A percentile compares a stretch with the other conserved stretches of the same genome.
Evolutionary conservation across 345 rosid genomes (phyloP).

Genomic region (Dipteronia dyeriana): DNA sequence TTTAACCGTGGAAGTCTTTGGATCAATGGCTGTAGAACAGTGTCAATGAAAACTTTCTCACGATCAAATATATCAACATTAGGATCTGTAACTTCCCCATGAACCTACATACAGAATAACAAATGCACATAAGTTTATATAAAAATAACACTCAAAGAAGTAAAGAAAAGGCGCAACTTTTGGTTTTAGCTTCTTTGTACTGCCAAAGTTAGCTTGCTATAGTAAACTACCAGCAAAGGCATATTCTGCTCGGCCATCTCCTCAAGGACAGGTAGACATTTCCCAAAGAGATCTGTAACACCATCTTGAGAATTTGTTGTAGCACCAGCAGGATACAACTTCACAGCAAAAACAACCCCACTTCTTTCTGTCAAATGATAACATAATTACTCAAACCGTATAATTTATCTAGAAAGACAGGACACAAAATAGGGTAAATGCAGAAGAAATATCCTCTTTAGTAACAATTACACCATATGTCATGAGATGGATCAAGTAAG

Average conservation of each 20-base stretch:
- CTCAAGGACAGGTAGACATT: slow-evolving; percentile 85
- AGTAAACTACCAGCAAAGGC: slow-evolving; percentile 78
- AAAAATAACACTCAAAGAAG: neutral
- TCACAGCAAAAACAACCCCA: slow-evolving; percentile 87
- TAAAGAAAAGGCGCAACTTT: neutral
- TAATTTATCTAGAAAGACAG: neutral
- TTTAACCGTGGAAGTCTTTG: slow-evolving; percentile 71
- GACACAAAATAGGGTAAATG: neutral
- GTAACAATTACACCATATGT: neutral
- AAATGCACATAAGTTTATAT: neutral
- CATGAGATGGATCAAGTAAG: neutral
- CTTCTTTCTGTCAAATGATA: slow-evolving; percentile 57
- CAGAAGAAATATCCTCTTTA: neutral
- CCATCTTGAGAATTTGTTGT: slow-evolving; percentile 97
- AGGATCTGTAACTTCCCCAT: slow-evolving; percentile 94
- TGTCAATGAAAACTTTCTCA: slow-evolving; percentile 83
- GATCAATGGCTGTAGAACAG: slow-evolving; percentile 70
- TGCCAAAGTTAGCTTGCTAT: neutral
- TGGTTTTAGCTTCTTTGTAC: too few relatives aligned
- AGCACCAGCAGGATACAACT: slow-evolving; percentile 96
- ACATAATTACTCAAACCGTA: slow-evolving; percentile 1
- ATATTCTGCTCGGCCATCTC: slow-evolving; percentile 82
- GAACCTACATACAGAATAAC: slow-evolving; percentile 57
- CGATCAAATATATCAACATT: slow-evolving; percentile 86
- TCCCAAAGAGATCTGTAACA: slow-evolving; percentile 88